Conservation (phyloP, 2,329 filamentous ascomycete genomes). For the Beauveria asiatica region DNA sequence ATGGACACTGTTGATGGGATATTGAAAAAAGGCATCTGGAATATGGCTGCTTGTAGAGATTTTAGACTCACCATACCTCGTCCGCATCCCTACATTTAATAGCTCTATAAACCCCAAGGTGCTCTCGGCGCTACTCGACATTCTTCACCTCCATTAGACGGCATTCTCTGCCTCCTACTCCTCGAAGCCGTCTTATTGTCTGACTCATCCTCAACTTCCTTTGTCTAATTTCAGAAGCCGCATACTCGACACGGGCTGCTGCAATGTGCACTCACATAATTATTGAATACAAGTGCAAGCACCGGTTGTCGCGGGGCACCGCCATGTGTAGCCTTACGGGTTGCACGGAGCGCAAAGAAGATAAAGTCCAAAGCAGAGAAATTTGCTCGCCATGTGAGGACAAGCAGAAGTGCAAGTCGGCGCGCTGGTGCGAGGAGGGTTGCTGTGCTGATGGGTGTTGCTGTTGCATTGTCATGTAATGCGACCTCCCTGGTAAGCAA, state of each 20-base stretch:
- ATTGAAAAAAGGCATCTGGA: too few relatives aligned
- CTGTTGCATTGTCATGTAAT: conserved; percentile 7
- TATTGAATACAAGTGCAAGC: conserved; percentile 29
- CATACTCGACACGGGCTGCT: neutral
- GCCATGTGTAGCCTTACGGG: conserved; percentile 26
- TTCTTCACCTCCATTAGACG: neutral
- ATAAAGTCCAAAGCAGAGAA: conserved; percentile 22
- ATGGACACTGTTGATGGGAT: neutral
- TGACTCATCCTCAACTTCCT: neutral
- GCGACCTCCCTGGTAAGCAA: neutral
- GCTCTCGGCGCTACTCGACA: neutral
- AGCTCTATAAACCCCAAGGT: neutral
- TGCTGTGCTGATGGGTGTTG: conserved; percentile 17
- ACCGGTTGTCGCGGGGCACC: conserved; percentile 26
- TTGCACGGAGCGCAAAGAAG: conserved; percentile 24
- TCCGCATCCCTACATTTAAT: neutral
- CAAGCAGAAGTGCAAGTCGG: conserved; percentile 22
- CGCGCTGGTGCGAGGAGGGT: conserved; percentile 29
- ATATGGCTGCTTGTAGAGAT: neutral
- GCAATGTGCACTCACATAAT: conserved; percentile 26
- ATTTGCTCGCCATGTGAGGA: conserved; percentile 28
- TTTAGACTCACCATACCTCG: neutral
- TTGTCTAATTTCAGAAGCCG: too few relatives aligned
- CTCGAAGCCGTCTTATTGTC: neutral
- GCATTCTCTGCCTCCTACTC: neutral